Percentiles rank a stretch among this genome's conserved stretches.
phyloP scores from a whole-genome alignment of 73 alveolate genomes.

The Stentor roeselii region DNA sequence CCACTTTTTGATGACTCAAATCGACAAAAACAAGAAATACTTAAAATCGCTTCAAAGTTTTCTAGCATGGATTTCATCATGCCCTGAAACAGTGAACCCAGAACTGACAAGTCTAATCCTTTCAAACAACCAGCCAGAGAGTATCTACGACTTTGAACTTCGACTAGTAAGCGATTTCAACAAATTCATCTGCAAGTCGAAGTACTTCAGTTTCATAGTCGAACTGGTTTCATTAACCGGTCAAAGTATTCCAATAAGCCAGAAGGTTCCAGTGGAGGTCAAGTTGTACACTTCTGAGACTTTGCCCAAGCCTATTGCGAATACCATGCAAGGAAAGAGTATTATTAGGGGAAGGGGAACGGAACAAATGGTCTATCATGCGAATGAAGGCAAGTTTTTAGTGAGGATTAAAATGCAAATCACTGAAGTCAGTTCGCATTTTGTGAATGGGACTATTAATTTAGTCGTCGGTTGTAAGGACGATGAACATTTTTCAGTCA shows the following conservation, averaged over 20 bases:
- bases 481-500: background rate
- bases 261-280: background rate
- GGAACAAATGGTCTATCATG: background rate
- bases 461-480: background rate
- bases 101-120: background rate
- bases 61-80: background rate
- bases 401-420: background rate
- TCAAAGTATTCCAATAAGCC: background rate
- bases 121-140: background rate
- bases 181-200: background rate
- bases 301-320: background rate
- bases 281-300: background rate
- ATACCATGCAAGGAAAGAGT: background rate
- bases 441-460: background rate
- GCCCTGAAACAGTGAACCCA: background rate
- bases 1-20: background rate
- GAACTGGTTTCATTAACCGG: background rate
- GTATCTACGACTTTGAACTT: background rate
- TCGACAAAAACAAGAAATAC: background rate
- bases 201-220: background rate
- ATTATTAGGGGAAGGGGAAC: background rate
- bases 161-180: constrained; percentile 1
- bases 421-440: constrained; percentile 24
- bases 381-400: background rate
- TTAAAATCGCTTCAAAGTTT: background rate